Evolutionary conservation across 2,329 filamentous ascomycete genomes (phyloP).

Genomic region (Verticillium tricorpus): DNA sequence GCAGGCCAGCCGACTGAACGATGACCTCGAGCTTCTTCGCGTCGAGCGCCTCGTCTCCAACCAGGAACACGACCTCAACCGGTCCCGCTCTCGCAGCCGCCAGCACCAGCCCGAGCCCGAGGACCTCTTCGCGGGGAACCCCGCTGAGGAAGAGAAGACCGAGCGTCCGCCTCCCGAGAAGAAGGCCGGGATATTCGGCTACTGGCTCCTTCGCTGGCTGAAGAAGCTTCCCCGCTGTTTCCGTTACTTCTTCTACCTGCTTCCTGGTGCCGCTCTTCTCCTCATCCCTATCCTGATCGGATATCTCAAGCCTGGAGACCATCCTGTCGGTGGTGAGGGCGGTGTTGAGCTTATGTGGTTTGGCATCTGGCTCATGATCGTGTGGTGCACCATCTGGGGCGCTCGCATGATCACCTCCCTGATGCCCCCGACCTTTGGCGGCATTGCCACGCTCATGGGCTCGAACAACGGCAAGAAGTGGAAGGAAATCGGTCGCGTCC

Average conservation of each 20-base stretch:
- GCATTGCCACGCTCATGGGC: slow-evolving; percentile 64
- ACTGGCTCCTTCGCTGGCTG: slow-evolving; percentile 35
- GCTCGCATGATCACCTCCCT: slow-evolving; percentile 51
- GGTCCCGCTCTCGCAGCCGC: slow-evolving; percentile 22
- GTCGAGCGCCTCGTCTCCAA: slow-evolving; percentile 41
- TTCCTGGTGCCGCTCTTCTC: slow-evolving; percentile 39
- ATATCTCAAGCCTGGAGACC: slow-evolving; percentile 31
- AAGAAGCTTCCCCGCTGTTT: slow-evolving; percentile 46
- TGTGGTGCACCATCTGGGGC: slow-evolving; percentile 90
- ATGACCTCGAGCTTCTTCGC: slow-evolving; percentile 45
- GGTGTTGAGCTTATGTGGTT: slow-evolving; percentile 85
- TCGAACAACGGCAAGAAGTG: slow-evolving; percentile 91
- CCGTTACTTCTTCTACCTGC: slow-evolving; percentile 43
- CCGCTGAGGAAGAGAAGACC: slow-evolving; percentile 8
- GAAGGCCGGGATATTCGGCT: slow-evolving; percentile 20
- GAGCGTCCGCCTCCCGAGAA: slow-evolving; percentile 11
- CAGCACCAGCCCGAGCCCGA: slow-evolving; percentile 32
- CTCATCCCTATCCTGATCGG: slow-evolving; percentile 43
- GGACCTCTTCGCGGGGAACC: slow-evolving; percentile 41
- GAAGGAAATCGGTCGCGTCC: slow-evolving; percentile 79
- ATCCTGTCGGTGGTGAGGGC: slow-evolving; percentile 58
- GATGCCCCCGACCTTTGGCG: slow-evolving; percentile 41
- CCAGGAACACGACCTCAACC: slow-evolving; percentile 29
- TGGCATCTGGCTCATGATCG: slow-evolving; percentile 87
- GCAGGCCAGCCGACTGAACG: slow-evolving; percentile 33